Evolutionary conservation across 371 early-diverging fungal genomes (phyloP).

Genomic region (Blakeslea trispora): DNA sequence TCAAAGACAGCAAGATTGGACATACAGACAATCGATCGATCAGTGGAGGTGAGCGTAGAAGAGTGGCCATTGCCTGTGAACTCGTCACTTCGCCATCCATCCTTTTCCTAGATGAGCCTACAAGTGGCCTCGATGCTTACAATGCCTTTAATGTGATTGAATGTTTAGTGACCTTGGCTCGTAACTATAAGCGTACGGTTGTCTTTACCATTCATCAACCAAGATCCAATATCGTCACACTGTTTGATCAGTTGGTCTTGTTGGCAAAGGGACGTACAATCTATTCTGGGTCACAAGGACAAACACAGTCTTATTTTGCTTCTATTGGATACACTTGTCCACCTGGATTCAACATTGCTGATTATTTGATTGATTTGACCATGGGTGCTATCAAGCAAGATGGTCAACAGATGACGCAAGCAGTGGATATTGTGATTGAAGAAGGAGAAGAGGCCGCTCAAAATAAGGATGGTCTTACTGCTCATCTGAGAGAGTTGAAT

Average conservation of each 20-base stretch:
- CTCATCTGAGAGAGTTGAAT: slow-evolving; percentile 49
- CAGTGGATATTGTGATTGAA: slow-evolving; percentile 27
- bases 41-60: slow-evolving; percentile 85
- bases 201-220: slow-evolving; percentile 97
- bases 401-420: not conserved
- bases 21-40: slow-evolving; percentile 74
- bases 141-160: slow-evolving; percentile 92
- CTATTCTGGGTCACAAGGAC: slow-evolving; percentile 73
- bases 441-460: slow-evolving; percentile 9
- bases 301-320: slow-evolving; percentile 60
- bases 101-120: slow-evolving; percentile 94
- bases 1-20: slow-evolving; percentile 82
- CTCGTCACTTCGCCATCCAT: slow-evolving; percentile 87
- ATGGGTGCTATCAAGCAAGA: slow-evolving; percentile 51
- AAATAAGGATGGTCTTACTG: slow-evolving; percentile 30
- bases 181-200: slow-evolving; percentile 83
- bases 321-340: slow-evolving; percentile 83
- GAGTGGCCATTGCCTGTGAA: slow-evolving; percentile 88
- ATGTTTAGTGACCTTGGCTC: slow-evolving; percentile 80
- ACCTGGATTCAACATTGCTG: slow-evolving; percentile 91
- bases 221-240: slow-evolving; percentile 84
- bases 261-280: slow-evolving; percentile 83
- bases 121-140: slow-evolving; percentile 89
- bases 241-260: slow-evolving; percentile 89
- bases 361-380: slow-evolving; percentile 82